Base-by-base conservation (phyloP, 108 stramenopile species). In the Craspedostauros australis region DNA sequence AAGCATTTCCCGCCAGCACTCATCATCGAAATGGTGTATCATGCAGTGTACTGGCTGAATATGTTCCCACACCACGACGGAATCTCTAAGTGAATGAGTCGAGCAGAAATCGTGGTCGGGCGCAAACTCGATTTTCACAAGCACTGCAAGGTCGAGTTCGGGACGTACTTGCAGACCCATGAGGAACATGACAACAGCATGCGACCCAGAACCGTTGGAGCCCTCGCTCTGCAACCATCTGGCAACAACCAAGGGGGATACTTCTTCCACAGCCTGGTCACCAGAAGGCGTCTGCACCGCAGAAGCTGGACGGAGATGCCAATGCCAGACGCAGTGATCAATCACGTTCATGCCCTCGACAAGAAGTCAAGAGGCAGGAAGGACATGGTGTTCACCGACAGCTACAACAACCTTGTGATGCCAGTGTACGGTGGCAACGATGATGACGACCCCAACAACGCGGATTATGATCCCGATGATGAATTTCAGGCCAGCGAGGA, bases 161-260 rank as follows among this genome's bases (percentile, higher is more conserved):
- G 66, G 12, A 33, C 19, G 23, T 67, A 51, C 52, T 56, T 49
- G 14, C 66, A 59, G 27, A 31, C 36, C 22, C 41, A 41, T 15
- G 40, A 67, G 19, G 57, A 50, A 40, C 57, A 55, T 14, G 41
- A 50, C 20, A 67, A 67, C 30, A 53, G 50, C 4, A 67, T 50
- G 39, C 18, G 14, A 2, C 27, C 57, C 2, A 28, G 66, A 14
- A 51, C 57, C 16, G 15, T 47, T 12, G 46, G 30, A 16, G 24
- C 28, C 15, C 46, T 59, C n/a, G 24, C 24, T 11, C 43, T 59
- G 9, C 24, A 46, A 37, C 32, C 46, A 20, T 27, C 60, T 6
- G 63, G 68, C 0, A 80, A 77, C 37, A 0, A 16, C n/a, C 76
- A 77, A 56, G 75, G 76, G 0, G 56, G 50, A 0, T 50, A 74